These are phyloP conservation scores for Botryosphaeria dothidea DNA, from an alignment of 2,329 filamentous ascomycete species.

Conservation along the genomic window DNA sequence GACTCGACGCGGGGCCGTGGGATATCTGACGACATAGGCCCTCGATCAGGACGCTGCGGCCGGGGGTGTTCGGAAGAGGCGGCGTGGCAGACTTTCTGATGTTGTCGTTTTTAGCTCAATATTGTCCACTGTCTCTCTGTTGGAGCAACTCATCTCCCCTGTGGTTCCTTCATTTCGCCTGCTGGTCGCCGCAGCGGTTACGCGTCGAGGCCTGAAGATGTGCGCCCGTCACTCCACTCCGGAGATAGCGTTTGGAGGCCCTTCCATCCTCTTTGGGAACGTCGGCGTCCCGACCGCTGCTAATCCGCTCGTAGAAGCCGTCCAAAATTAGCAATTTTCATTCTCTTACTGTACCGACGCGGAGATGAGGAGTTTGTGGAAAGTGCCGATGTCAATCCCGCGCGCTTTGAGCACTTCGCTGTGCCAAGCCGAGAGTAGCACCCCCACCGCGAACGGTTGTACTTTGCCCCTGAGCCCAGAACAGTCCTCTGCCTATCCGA, in stretches of 20 bases:
- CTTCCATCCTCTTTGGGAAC: not conserved
- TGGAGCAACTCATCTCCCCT: slow-evolving; percentile 9
- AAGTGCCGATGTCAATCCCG: slow-evolving; percentile 15
- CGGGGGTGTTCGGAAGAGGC: not conserved
- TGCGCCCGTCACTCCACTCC: slow-evolving; percentile 16
- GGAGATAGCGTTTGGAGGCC: slow-evolving; percentile 9
- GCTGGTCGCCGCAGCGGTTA: slow-evolving; percentile 5
- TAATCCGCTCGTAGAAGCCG: slow-evolving; percentile 2
- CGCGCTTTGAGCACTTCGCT: slow-evolving; percentile 14
- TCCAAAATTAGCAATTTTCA: slow-evolving; percentile 13
- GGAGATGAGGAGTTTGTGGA: slow-evolving; percentile 18
- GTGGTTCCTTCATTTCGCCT: not conserved
- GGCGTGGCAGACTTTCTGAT: not conserved
- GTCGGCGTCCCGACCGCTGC: not conserved
- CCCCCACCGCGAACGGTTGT: slow-evolving; percentile 11
- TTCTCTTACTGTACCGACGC: slow-evolving; percentile 14
- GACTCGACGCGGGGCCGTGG: slow-evolving; percentile 11
- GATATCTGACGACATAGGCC: slow-evolving; percentile 13
- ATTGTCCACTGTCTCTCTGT: not conserved
- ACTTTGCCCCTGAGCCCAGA: slow-evolving; percentile 14
- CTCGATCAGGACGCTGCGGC: slow-evolving; percentile 3
- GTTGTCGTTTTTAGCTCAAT: slow-evolving; percentile 13
- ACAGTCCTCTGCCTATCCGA: not conserved
- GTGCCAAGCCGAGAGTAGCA: slow-evolving; percentile 15
- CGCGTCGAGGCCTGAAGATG: slow-evolving; percentile 8